A percentile compares a stretch with the other conserved stretches of the same genome.
phyloP scores from a whole-genome alignment of 805 yeast species.

The Zygosaccharomyces bisporus region DNA sequence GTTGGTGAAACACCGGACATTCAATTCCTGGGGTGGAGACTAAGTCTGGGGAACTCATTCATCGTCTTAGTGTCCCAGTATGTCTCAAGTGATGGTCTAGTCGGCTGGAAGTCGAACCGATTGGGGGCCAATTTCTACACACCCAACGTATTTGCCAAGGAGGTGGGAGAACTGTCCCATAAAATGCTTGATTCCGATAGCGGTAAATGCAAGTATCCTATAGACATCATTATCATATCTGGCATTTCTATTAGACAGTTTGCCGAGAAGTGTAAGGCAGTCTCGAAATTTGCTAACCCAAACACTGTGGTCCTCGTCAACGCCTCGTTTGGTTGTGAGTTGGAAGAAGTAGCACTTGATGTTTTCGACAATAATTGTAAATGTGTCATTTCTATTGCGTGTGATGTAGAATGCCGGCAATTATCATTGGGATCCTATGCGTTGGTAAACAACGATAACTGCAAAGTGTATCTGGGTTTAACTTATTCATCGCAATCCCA shows the following conservation, averaged over 20 bases:
- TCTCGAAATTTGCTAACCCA: conserved; percentile 19
- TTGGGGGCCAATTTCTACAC: conserved; percentile 34
- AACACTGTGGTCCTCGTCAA: conserved; percentile 27
- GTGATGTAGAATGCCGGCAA: conserved; percentile 33
- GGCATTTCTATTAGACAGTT: conserved; percentile 29
- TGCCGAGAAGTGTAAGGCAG: conserved; percentile 18
- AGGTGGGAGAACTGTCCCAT: conserved; percentile 18
- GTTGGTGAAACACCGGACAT: conserved; percentile 36
- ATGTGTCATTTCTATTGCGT: conserved; percentile 27
- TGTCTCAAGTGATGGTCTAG: conserved; percentile 33
- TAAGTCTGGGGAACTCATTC: conserved; percentile 32
- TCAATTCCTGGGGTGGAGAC: conserved; percentile 35
- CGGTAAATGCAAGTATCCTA: conserved; percentile 18
- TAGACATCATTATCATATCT: conserved; percentile 29
- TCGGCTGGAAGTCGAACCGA: conserved; percentile 35
- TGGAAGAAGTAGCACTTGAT: conserved; percentile 25
- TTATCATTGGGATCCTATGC: conserved; percentile 34
- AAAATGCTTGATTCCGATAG: conserved; percentile 12
- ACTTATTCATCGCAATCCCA: conserved; percentile 20
- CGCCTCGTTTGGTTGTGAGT: conserved; percentile 33
- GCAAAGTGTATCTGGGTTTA: conserved; percentile 27
- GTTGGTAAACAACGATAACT: conserved; percentile 27
- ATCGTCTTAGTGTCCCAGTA: conserved; percentile 30
- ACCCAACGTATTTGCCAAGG: conserved; percentile 32
- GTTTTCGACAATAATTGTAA: conserved; percentile 19